phyloP scores from a whole-genome alignment of 2,329 filamentous ascomycete genomes.

The Nigrospora oryzae region DNA sequence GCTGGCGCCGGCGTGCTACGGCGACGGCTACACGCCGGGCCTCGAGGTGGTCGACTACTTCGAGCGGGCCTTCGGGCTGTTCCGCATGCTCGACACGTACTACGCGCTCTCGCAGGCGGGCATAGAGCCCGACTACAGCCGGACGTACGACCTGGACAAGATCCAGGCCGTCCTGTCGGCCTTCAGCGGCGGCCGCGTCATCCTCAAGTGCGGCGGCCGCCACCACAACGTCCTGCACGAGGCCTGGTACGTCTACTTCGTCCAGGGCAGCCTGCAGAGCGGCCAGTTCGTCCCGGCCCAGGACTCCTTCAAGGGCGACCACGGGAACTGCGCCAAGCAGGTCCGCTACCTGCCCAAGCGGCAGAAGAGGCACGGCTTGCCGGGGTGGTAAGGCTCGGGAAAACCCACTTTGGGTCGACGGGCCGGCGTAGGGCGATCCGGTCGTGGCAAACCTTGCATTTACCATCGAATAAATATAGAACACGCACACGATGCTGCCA shows the following conservation, averaged over 20 bases:
- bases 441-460: no score
- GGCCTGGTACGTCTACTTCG: constrained; percentile 45
- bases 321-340: constrained; percentile 27
- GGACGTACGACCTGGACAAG: constrained; percentile 32
- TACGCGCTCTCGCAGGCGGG: constrained; percentile 25
- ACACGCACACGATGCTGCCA: no score
- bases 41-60: constrained; percentile 37
- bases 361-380: constrained; percentile 1
- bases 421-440: no score
- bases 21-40: constrained; percentile 35
- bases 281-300: constrained; percentile 36
- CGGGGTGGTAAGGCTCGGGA: no score
- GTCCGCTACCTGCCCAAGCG: constrained; percentile 32
- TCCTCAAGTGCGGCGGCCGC: constrained; percentile 31
- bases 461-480: no score
- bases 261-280: constrained; percentile 41
- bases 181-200: constrained; percentile 34
- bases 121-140: constrained; percentile 23
- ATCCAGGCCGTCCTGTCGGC: constrained; percentile 32
- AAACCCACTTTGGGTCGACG: no score
- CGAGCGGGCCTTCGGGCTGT: constrained; percentile 29
- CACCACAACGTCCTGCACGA: constrained; percentile 34
- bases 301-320: constrained; percentile 26
- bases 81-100: constrained; percentile 33
- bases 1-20: constrained; percentile 56